Evolutionary conservation across 2,329 filamentous ascomycete species (phyloP).

Genomic region (Monosporascus sp.): DNA sequence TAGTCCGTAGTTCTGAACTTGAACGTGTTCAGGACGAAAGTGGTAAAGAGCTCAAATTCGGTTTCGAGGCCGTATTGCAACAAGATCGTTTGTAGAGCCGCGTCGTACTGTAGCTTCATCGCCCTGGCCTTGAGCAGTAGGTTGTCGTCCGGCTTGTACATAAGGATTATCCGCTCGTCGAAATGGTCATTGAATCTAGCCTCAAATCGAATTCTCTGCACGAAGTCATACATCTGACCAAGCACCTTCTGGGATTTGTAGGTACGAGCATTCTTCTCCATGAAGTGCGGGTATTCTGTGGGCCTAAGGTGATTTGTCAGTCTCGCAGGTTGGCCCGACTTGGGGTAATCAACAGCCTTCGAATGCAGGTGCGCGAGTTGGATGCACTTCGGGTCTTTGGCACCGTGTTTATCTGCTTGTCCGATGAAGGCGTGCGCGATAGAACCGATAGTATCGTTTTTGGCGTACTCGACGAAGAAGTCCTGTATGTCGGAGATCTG

Average conservation of each 20-base stretch:
- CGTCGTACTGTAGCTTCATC: slow-evolving; percentile 76
- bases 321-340: slow-evolving; percentile 73
- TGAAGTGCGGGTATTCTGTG: slow-evolving; percentile 74
- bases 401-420: slow-evolving; percentile 64
- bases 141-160: slow-evolving; percentile 49
- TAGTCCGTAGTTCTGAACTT: slow-evolving; percentile 65
- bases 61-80: slow-evolving; percentile 76
- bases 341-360: slow-evolving; percentile 87
- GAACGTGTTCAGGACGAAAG: slow-evolving; percentile 74
- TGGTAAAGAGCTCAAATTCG: slow-evolving; percentile 89
- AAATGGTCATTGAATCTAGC: slow-evolving; percentile 70
- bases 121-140: slow-evolving; percentile 53
- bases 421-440: slow-evolving; percentile 83
- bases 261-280: slow-evolving; percentile 58
- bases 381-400: slow-evolving; percentile 65
- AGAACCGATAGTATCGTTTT: slow-evolving; percentile 72
- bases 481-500: slow-evolving; percentile 66
- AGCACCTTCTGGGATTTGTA: slow-evolving; percentile 70
- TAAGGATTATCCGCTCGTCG: slow-evolving; percentile 65
- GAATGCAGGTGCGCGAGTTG: slow-evolving; percentile 78
- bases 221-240: slow-evolving; percentile 76
- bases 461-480: slow-evolving; percentile 92
- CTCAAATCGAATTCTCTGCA: slow-evolving; percentile 60
- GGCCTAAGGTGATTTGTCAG: slow-evolving; percentile 60
- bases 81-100: slow-evolving; percentile 71